Percentiles rank a stretch among this genome's conserved stretches.
These are phyloP conservation scores for Neurospora sp. DNA, from an alignment of 495 filamentous ascomycete genomes.

Conservation along the genomic window DNA sequence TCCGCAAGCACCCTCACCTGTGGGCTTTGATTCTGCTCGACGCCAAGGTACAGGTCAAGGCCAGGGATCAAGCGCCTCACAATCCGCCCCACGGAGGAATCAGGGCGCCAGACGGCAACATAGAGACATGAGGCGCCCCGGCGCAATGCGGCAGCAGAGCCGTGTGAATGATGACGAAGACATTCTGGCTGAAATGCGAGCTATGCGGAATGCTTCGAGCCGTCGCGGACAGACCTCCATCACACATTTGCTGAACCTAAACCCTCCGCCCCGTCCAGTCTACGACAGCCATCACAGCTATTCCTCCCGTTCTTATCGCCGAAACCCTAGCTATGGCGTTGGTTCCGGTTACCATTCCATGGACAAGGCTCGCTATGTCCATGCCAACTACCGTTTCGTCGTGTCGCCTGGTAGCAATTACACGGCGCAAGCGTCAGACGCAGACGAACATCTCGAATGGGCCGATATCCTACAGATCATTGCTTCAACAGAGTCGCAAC, in stretches of 20 bases:
- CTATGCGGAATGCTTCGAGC: conserved; percentile 73
- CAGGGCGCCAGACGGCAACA: conserved; percentile 71
- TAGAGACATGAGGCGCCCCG: conserved; percentile 42
- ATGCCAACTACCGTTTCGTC: conserved; percentile 96
- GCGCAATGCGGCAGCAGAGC: conserved; percentile 8
- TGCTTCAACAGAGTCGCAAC: conserved; percentile 80
- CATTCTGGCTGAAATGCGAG: conserved; percentile 71
- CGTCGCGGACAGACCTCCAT: conserved; percentile 93
- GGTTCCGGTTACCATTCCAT: conserved; percentile 85
- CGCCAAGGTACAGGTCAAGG: conserved; percentile 51
- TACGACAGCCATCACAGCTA: conserved; percentile 42
- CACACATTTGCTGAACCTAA: conserved; percentile 91
- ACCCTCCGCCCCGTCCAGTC: conserved; percentile 66
- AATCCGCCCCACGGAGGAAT: conserved; percentile 54
- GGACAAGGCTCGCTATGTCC: conserved; percentile 91
- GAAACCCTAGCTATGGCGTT: conserved; percentile 72
- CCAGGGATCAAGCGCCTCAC: conserved; percentile 42
- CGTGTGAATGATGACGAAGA: conserved; percentile 51
- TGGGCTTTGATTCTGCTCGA: conserved; percentile 47
- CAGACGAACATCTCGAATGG: conserved; percentile 90
- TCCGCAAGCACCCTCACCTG: conserved; percentile 16
- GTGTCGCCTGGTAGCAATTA: conserved; percentile 78
- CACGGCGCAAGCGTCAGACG: conserved; percentile 66
- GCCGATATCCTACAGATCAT: conserved; percentile 81
- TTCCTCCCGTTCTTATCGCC: conserved; percentile 38